phyloP scores from a whole-genome alignment of 768 basidiomycete genomes.

The Boletus huronensis region DNA sequence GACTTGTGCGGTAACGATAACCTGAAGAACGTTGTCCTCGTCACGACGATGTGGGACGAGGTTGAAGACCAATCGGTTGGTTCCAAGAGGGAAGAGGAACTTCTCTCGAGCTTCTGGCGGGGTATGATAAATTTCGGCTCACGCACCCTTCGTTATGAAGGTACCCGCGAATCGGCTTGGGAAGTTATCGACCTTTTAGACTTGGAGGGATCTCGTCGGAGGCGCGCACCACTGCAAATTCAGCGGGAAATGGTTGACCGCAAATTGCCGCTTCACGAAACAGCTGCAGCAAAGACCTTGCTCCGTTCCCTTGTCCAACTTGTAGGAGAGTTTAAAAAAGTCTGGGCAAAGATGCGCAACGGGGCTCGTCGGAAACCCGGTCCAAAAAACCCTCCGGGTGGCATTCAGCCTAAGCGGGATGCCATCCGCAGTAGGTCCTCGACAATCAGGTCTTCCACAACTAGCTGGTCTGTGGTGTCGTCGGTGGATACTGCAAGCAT shows the following conservation, averaged over 20 bases:
- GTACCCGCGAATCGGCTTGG: conserved; percentile 14
- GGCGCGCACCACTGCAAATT: conserved; percentile 7
- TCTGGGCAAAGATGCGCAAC: conserved; percentile 3
- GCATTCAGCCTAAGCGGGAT: too few relatives aligned
- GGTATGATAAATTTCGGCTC: conserved; percentile 14
- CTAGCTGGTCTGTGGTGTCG: not conserved
- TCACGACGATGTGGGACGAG: conserved; percentile 22
- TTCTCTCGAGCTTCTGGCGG: conserved; percentile 11
- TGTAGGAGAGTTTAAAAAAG: conserved; percentile 3
- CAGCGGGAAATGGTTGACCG: conserved; percentile 19
- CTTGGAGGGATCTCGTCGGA: not conserved
- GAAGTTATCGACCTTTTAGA: conserved; percentile 5
- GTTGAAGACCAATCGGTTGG: not conserved
- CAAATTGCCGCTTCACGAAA: conserved; percentile 5
- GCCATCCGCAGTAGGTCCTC: not conserved
- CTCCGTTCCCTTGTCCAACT: not conserved
- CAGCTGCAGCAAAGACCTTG: conserved; percentile 17
- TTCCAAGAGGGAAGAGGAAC: conserved; percentile 10
- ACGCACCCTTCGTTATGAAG: conserved; percentile 5
- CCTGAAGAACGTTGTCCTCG: conserved; percentile 16
- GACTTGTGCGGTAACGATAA: conserved; percentile 8
- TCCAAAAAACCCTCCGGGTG: not conserved
- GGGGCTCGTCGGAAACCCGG: not conserved
- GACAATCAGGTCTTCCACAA: not conserved
- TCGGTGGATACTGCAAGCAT: not conserved